Percentiles rank a stretch among this genome's conserved stretches.
These are phyloP conservation scores for Aurantiochytrium sp. DNA, from an alignment of 108 stramenopile genomes.

Conservation along the genomic window DNA sequence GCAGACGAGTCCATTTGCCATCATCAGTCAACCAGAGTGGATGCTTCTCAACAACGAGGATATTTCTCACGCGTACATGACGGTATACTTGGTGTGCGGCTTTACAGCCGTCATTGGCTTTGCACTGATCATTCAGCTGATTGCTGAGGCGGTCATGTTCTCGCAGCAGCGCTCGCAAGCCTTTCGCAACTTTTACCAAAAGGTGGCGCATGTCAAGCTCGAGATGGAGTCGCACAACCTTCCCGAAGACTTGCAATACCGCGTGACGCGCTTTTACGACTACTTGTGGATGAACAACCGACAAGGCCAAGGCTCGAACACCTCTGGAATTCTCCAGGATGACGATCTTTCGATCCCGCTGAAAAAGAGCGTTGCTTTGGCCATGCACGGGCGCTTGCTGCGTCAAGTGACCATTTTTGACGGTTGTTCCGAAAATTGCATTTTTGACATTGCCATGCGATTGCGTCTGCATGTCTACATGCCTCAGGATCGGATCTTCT, in stretches of 20 bases:
- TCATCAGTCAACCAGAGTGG: background rate
- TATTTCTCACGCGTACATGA: background rate
- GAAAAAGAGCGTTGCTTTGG: background rate
- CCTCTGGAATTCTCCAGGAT: background rate
- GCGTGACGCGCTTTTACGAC: background rate
- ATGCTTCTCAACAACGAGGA: background rate
- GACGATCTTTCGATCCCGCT: background rate
- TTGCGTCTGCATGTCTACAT: background rate
- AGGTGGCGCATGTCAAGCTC: background rate
- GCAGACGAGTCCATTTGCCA: too few species aligned
- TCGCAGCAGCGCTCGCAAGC: background rate
- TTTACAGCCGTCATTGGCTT: background rate
- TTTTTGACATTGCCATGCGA: conserved; percentile 14
- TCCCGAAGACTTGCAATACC: background rate
- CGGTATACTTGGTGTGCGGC: background rate
- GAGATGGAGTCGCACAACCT: background rate
- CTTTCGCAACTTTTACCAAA: conserved; percentile 4
- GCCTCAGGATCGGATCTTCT: background rate
- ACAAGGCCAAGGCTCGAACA: background rate
- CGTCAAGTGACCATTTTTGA: background rate
- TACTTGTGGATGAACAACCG: conserved; percentile 16
- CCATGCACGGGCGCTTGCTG: background rate
- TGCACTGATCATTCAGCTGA: background rate
- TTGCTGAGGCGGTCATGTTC: background rate
- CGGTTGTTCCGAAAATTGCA: background rate